Evolutionary conservation across 2,329 filamentous ascomycete genomes (phyloP), one percentile per base, ranked within the genome.

Genomic region (Aspergillus pseudoterreus): DNA sequence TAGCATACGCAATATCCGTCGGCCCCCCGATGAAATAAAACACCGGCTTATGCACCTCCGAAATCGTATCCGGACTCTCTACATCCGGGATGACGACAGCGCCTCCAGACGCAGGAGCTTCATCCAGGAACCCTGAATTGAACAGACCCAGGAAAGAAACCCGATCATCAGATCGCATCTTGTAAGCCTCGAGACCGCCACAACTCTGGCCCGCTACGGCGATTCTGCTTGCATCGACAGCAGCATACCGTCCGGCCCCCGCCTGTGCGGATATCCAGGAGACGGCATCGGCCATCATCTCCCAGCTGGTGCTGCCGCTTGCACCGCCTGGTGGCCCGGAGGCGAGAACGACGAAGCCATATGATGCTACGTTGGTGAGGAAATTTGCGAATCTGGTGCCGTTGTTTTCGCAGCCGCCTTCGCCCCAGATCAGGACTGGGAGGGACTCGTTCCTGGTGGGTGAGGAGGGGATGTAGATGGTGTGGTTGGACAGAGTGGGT

Each of bases 21-120:
- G 41, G 15, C 15, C 51, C 51, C 22, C 51, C 51, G 27, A 53
- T 33, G 11, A 53, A 53, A n/a, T 53, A 50, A 45, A 50, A 53
- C 15, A 50, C 51, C n/a, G 51, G 51, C 24, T 44, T 32, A 21
- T 44, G 17, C n/a, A 53, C 51, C 38, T 50, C 51, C 15, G 15
- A 8, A n/a, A 53, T 53, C 3, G 42, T 12, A 9, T 42, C 43
- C 0, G 50, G 45, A n/a, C 15, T 17, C 41, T 48, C 0, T 12
- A 9, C 8, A 11, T 30, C 27, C 9, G 35, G 35, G 35, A 38
- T 10, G 15, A 38, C 12, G 15, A 12, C 6, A 38, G 12, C 4
- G 14, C 11, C 35, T 11, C 35, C 35, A 38, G 14, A 5, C 14
- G 6, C 35, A n/a, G 35, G 35, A n/a, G 14, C 35, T 9, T n/a